Conservation (phyloP, 176 grass and related monocot genomes). For the Bolboschoenus planiculmis region DNA sequence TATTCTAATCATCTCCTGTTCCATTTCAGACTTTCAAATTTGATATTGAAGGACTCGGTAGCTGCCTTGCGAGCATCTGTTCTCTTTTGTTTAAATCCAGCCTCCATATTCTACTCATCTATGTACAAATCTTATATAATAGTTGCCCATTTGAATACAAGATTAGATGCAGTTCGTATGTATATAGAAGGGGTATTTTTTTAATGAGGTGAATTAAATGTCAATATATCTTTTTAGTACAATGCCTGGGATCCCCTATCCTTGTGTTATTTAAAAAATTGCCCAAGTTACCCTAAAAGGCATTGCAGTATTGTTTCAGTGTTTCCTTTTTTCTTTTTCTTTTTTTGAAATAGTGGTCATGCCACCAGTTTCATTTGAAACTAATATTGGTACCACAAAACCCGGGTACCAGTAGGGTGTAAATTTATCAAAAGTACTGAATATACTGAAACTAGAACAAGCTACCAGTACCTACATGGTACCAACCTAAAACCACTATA, state of each 20-base stretch:
- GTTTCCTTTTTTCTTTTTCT: too few species aligned
- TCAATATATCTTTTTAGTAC: not conserved
- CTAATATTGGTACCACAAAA: too few species aligned
- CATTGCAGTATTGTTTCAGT: too few species aligned
- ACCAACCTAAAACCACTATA: too few species aligned
- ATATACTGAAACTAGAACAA: too few species aligned
- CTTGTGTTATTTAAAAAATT: not conserved
- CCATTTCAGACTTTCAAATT: constrained; percentile 53
- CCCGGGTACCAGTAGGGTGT: too few species aligned
- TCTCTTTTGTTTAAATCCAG: constrained; percentile 88
- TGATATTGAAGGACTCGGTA: constrained; percentile 56
- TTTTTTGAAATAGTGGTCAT: too few species aligned
- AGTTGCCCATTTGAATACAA: constrained; percentile 1
- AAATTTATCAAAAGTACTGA: too few species aligned
- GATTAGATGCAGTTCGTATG: not conserved
- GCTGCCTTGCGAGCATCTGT: constrained; percentile 52
- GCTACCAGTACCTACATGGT: too few species aligned
- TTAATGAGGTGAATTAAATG: not conserved
- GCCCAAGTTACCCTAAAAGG: not conserved
- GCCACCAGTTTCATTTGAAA: too few species aligned
- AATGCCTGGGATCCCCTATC: not conserved
- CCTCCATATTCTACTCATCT: constrained; percentile 92
- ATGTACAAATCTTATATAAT: constrained; percentile 44
- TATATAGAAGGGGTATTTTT: not conserved
- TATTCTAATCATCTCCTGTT: constrained; percentile 1